These are phyloP conservation scores for Kazachstania bromeliacearum DNA, from an alignment of 805 yeast species.

Conservation along the genomic window DNA sequence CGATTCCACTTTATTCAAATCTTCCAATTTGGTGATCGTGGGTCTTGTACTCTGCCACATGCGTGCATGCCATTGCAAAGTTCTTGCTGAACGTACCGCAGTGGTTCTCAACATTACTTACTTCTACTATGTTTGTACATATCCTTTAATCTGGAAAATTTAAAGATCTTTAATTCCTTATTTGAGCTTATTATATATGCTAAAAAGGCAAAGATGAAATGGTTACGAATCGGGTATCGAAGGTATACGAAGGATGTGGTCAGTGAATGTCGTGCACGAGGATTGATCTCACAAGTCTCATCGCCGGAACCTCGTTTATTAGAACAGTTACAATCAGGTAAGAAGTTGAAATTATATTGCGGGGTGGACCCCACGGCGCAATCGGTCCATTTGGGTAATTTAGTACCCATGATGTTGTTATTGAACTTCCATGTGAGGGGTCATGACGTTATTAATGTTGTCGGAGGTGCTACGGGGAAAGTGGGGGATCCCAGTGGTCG, in stretches of 20 bases:
- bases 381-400: constrained; percentile 84
- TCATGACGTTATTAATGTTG: constrained; percentile 70
- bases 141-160: background rate
- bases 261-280: constrained; percentile 9
- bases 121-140: background rate
- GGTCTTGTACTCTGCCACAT: background rate
- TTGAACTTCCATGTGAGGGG: constrained; percentile 81
- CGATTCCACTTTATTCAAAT: constrained; percentile 23
- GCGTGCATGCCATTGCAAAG: background rate
- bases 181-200: background rate
- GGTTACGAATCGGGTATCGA: background rate
- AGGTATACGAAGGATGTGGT: background rate
- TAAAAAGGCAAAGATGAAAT: background rate
- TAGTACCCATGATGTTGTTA: constrained; percentile 76
- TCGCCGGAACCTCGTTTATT: constrained; percentile 18
- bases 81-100: background rate
- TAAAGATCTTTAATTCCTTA: background rate
- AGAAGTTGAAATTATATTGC: constrained; percentile 58
- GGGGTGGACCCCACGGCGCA: constrained; percentile 96
- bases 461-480: constrained; percentile 92
- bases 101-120: background rate
- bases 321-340: constrained; percentile 10
- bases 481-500: constrained; percentile 98
- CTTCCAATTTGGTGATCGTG: constrained; percentile 22
- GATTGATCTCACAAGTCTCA: constrained; percentile 24